These are phyloP conservation scores for Agrocybe praecox DNA, from an alignment of 768 basidiomycete species.

Conservation along the genomic window DNA sequence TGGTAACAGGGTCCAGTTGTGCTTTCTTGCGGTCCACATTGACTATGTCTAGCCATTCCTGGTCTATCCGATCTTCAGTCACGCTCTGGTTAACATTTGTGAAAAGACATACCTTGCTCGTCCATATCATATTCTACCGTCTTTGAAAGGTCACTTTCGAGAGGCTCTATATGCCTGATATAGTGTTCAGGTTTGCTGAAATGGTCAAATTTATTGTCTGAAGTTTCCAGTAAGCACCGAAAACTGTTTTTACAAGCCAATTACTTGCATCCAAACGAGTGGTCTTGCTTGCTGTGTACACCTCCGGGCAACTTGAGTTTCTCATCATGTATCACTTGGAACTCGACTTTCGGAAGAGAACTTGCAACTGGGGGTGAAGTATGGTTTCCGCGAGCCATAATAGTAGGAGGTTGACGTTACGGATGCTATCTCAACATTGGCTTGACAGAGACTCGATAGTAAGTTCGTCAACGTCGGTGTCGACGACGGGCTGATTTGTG, in stretches of 20 bases:
- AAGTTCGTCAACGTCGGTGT: neutral
- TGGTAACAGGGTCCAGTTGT: slow-evolving; percentile 67
- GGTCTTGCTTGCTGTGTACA: slow-evolving; percentile 61
- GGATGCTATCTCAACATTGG: neutral
- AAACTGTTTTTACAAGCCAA: neutral
- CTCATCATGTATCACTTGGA: slow-evolving; percentile 66
- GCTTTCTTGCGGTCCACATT: slow-evolving; percentile 84
- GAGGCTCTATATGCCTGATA: slow-evolving; percentile 92
- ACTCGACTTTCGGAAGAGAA: slow-evolving; percentile 67
- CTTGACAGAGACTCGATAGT: neutral
- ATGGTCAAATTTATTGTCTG: slow-evolving; percentile 64
- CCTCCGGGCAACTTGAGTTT: slow-evolving; percentile 61
- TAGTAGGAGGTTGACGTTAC: neutral
- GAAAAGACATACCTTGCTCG: slow-evolving; percentile 77
- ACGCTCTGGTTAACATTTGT: neutral
- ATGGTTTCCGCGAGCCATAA: slow-evolving; percentile 42
- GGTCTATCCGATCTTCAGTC: slow-evolving; percentile 51
- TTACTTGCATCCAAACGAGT: slow-evolving; percentile 74
- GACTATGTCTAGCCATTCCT: slow-evolving; percentile 89
- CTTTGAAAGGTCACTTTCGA: slow-evolving; percentile 87
- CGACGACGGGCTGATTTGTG: neutral
- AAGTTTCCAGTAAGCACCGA: neutral
- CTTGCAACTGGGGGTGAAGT: slow-evolving; percentile 28
- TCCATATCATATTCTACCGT: slow-evolving; percentile 99
- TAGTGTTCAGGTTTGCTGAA: slow-evolving; percentile 84